Evolutionary conservation across 495 filamentous ascomycete genomes (phyloP), one percentile per base, ranked within the genome.

Genomic region (Astrothelium subdiscretum): DNA sequence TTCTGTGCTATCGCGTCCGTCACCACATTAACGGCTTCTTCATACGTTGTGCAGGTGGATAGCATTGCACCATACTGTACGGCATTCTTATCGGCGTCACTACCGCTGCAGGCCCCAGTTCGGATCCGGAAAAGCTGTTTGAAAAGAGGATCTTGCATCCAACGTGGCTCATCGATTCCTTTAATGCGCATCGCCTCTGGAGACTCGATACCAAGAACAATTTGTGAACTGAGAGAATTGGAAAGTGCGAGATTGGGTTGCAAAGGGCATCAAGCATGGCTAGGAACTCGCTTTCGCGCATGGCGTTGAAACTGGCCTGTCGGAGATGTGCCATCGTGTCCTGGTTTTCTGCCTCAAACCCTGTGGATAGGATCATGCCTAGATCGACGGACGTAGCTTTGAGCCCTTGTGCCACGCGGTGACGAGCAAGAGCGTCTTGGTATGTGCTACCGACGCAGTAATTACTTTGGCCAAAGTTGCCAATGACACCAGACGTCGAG

Each of bases 381-480:
- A 66, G 31, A 43, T 66, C 57, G 22, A 66, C n/a, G 2, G 61
- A 48, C 2, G 54, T 52, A 5, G 64, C 60, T 24, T 54, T 32
- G 4, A 60, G 54, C 57, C 64, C 64, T 0, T 18, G 64, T 5
- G 12, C 22, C 6, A 43, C 54, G 8, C 64, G 61, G 54, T 60
- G 38, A 15, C 51, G 63, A 2, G 43, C 48, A 18, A 66, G 48
- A 22, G 64, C 31, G 62, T 66, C 61, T 27, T 35, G 52, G 44
- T 51, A 66, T 1, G 61, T 58, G 57, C 64, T 66, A 15, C 43
- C 62, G n/a, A 42, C 64, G 57, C 35, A n/a, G 54, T 66, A 66
- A 42, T 59, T 60, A 29, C 54, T 42, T 60, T 66, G 64, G 3
- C 31, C 60, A 22, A 20, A 15, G 57, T 59, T 58, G n/a, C 64